Evolutionary conservation across 2,329 filamentous ascomycete species (phyloP), one percentile per base, ranked within the genome.

Genomic region (Helotiales sp.): DNA sequence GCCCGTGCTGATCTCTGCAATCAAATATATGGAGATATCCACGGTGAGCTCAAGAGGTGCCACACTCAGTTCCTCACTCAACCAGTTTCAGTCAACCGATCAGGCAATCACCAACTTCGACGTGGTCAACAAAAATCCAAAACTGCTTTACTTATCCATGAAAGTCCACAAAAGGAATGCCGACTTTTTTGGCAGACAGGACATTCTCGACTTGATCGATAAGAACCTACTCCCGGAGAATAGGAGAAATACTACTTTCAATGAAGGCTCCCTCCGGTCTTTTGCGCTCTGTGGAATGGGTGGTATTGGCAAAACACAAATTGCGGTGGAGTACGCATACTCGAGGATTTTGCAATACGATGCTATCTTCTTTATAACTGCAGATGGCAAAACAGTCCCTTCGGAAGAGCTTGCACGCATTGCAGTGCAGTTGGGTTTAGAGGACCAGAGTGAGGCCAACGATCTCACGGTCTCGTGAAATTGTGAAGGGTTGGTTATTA

Each of bases 281-380:
- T 60, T 57, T 52, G 62, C 58, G 8, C 57, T 69, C 29, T 56
- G 61, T 33, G 66, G 66, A 3, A 47, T 62, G 10, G 66, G 66
- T 22, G 64, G 66, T 10, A 66, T 68, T 52, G 65, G 67, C 13
- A 69, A 69, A 54, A 65, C 64, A 13, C 55, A 67, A 40, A 59
- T 67, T 48, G 60, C 60, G n/a, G 44, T 58, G 3, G 62, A 67
- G 55, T 69, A 66, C 44, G 63, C 59, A n/a, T 15, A 63, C 22
- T 40, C 42, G 10, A 52, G 33, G 33, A 36, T 6, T 5, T 7
- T 5, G 5, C 12, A 60, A 6, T 69, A 65, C 33, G 55, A 52
- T 15, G 60, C 66, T 3, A 42, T 68, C 17, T 66, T 68, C 56
- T 68, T 62, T 60, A 27, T 69, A 10, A 49, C 55, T 34, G 62